These are phyloP conservation scores for Penicillium arizonense DNA, from an alignment of 495 filamentous ascomycete genomes.

Conservation along the genomic window DNA sequence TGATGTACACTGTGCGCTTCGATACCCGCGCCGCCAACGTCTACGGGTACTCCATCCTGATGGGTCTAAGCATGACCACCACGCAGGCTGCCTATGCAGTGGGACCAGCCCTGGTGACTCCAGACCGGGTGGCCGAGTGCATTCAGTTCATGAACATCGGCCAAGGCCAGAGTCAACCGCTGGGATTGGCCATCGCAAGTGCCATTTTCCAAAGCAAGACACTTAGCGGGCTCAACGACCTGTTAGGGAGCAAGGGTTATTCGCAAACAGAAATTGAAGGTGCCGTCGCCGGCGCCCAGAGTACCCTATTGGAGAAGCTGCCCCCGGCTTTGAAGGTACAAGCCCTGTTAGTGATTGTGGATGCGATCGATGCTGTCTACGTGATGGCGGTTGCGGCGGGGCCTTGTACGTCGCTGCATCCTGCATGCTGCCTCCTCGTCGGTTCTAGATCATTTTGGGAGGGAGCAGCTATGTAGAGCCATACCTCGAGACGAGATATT, in stretches of 20 bases:
- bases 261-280: not conserved
- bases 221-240: not conserved
- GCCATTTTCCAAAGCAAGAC: not conserved
- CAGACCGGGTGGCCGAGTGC: not conserved
- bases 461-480: too few species aligned
- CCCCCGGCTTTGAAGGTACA: too few species aligned
- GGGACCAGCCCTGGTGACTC: not conserved
- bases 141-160: not conserved
- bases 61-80: slow-evolving; percentile 39
- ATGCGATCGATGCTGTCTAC: too few species aligned
- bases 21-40: slow-evolving; percentile 33
- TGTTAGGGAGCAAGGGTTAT: not conserved
- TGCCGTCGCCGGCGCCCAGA: slow-evolving; percentile 3
- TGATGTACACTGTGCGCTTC: not conserved
- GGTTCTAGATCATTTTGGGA: too few species aligned
- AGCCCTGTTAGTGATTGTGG: too few species aligned
- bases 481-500: too few species aligned
- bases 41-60: slow-evolving; percentile 54
- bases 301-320: slow-evolving; percentile 3
- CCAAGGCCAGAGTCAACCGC: not conserved
- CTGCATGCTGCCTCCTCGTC: too few species aligned
- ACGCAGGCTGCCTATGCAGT: slow-evolving; percentile 1
- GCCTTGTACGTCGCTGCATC: too few species aligned
- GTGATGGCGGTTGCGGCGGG: too few species aligned
- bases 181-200: not conserved